Evolutionary conservation across 225 moss, liverwort and hornwort species (phyloP).

Genomic region (Sphagnum tenellum): DNA sequence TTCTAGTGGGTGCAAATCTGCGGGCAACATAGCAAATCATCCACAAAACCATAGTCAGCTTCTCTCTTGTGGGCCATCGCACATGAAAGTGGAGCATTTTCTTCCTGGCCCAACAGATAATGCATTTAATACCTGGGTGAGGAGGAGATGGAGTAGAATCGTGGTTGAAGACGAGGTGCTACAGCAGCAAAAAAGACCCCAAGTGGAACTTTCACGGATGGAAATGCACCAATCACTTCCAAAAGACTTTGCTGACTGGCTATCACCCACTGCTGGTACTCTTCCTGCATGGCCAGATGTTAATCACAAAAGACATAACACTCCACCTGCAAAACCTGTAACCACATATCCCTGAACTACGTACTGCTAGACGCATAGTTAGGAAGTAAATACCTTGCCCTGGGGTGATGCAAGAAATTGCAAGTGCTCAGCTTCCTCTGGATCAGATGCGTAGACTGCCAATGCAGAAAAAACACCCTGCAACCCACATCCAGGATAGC

Average conservation of each 20-base stretch:
- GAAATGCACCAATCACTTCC: constrained; percentile 78
- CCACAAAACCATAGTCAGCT: too few species aligned
- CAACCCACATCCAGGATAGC: not conserved
- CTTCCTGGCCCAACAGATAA: too few species aligned
- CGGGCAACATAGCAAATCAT: not conserved
- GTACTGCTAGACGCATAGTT: too few species aligned
- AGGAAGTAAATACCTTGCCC: constrained; percentile 84
- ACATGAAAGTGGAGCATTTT: too few species aligned
- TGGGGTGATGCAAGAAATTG: constrained; percentile 50
- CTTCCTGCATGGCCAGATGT: too few species aligned
- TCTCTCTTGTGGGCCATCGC: too few species aligned
- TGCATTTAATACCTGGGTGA: constrained; percentile 75
- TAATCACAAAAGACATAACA: too few species aligned
- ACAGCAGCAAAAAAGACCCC: constrained; percentile 92
- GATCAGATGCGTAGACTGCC: constrained; percentile 47
- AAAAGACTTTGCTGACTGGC: constrained; percentile 64
- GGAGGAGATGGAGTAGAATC: constrained; percentile 94
- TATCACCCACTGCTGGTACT: constrained; percentile 63
- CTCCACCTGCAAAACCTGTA: too few species aligned
- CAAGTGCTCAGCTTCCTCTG: constrained; percentile 47
- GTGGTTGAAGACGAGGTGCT: constrained; percentile 61
- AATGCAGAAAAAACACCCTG: constrained; percentile 56
- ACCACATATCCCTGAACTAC: too few species aligned
- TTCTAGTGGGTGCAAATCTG: constrained; percentile 33
- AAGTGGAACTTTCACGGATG: constrained; percentile 62